phyloP scores from a whole-genome alignment of 2,329 filamentous ascomycete species.

The Alternaria angustiovoidea region DNA sequence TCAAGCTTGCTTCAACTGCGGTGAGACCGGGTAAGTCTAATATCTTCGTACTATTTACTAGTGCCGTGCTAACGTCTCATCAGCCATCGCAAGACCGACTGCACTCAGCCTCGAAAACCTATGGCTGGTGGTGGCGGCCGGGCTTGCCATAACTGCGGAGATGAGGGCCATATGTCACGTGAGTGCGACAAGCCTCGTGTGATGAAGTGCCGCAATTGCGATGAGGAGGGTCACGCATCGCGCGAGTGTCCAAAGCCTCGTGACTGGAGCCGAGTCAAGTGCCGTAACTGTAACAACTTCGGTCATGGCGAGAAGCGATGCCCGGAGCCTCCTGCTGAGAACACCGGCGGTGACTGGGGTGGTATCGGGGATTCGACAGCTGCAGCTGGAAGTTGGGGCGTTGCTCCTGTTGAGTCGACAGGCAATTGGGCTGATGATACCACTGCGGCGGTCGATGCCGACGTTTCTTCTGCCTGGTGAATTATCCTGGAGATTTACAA shows the following conservation, averaged over 20 bases:
- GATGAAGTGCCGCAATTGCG: conserved; percentile 67
- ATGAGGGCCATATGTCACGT: conserved; percentile 37
- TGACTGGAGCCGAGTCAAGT: conserved; percentile 66
- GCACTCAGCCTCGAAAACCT: conserved; percentile 30
- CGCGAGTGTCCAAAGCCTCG: conserved; percentile 47
- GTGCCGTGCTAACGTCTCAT: conserved; percentile 1
- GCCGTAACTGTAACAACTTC: conserved; percentile 63
- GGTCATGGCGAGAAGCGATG: conserved; percentile 55
- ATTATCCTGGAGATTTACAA: neutral
- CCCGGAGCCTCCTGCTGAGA: conserved; percentile 41
- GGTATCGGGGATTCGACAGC: conserved; percentile 26
- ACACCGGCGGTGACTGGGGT: conserved; percentile 34
- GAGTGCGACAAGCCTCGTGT: conserved; percentile 40
- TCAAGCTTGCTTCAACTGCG: conserved; percentile 44
- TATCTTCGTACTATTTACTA: neutral
- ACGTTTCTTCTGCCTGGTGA: conserved; percentile 20
- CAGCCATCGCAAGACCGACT: conserved; percentile 38
- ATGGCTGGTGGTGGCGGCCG: conserved; percentile 27
- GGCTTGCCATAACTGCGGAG: conserved; percentile 39
- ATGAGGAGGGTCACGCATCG: conserved; percentile 64
- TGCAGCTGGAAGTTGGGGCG: conserved; percentile 32
- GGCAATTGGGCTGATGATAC: conserved; percentile 29
- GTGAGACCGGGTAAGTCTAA: conserved; percentile 29
- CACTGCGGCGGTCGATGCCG: conserved; percentile 15
- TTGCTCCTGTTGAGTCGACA: conserved; percentile 19